Conservation (phyloP, 768 basidiomycete genomes). For the Leucosporidium scottii region DNA sequence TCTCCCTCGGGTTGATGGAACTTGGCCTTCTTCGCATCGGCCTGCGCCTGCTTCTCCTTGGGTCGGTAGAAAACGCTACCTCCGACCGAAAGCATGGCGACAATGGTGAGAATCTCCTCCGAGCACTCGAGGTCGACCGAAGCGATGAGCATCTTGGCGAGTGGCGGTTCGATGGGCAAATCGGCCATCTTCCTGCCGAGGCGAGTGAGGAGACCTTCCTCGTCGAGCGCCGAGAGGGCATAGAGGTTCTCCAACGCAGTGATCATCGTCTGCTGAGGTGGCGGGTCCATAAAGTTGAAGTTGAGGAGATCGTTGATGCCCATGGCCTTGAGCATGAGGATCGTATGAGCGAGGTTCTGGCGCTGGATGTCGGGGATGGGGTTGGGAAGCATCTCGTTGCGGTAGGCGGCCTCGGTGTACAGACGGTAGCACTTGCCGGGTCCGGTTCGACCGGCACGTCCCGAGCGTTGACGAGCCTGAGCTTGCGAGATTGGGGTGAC, state of each 20-base stretch:
- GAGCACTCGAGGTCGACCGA: constrained; percentile 97
- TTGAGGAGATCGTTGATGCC: constrained; percentile 94
- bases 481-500: constrained; percentile 99
- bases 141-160: constrained; percentile 96
- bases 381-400: constrained; percentile 97
- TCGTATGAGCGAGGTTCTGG: constrained; percentile 82
- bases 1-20: constrained; percentile 99
- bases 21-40: constrained; percentile 98
- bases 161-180: constrained; percentile 88
- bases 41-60: constrained; percentile 99
- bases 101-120: constrained; percentile 92
- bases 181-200: constrained; percentile 99
- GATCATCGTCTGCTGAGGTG: constrained; percentile 91
- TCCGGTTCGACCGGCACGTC: constrained; percentile 94
- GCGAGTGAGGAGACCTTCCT: constrained; percentile 89
- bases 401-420: constrained; percentile 95
- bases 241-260: constrained; percentile 91
- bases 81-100: constrained; percentile 95
- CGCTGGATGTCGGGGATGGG: constrained; percentile 97
- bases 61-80: constrained; percentile 89
- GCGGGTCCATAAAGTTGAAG: constrained; percentile 99
- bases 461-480: constrained; percentile 88
- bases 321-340: constrained; percentile 96
- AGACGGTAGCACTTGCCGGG: constrained; percentile 97
- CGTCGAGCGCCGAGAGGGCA: constrained; percentile 89